Conservation (phyloP, 257 asterid species). For the Nicotiana otophora region DNA sequence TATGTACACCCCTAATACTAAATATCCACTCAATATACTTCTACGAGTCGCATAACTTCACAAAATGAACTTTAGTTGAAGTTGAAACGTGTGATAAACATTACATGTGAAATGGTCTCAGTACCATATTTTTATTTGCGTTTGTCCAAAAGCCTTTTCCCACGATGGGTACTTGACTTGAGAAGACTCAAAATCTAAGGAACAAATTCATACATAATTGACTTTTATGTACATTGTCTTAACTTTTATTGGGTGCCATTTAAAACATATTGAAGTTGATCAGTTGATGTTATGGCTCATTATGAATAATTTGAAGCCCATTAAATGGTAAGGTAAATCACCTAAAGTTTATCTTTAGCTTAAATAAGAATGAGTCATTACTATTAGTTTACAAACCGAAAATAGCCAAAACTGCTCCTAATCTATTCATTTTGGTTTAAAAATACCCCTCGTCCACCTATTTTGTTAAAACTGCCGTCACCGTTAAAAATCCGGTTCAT, state of each 20-base stretch:
- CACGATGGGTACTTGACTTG: background rate
- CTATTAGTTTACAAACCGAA: too few relatives aligned
- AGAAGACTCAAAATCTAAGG: background rate
- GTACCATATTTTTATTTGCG: background rate
- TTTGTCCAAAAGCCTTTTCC: background rate
- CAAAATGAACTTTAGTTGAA: background rate
- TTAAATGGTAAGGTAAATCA: too few relatives aligned
- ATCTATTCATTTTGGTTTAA: too few relatives aligned
- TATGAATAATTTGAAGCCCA: background rate
- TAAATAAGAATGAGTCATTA: too few relatives aligned
- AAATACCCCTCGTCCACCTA: too few relatives aligned
- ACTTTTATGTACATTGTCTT: background rate
- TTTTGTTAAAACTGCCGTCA: too few relatives aligned
- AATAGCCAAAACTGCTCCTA: too few relatives aligned
- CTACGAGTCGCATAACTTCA: background rate
- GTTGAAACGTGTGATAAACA: background rate
- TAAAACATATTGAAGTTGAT: background rate
- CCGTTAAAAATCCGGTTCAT: too few relatives aligned
- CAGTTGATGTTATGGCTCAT: background rate
- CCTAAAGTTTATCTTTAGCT: too few relatives aligned
- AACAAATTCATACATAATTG: background rate
- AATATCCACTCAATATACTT: background rate
- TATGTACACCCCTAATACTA: too few relatives aligned
- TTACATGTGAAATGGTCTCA: background rate
- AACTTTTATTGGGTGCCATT: background rate